Base-by-base conservation (phyloP, 129 eudicot species). In the Flaveria robusta region DNA sequence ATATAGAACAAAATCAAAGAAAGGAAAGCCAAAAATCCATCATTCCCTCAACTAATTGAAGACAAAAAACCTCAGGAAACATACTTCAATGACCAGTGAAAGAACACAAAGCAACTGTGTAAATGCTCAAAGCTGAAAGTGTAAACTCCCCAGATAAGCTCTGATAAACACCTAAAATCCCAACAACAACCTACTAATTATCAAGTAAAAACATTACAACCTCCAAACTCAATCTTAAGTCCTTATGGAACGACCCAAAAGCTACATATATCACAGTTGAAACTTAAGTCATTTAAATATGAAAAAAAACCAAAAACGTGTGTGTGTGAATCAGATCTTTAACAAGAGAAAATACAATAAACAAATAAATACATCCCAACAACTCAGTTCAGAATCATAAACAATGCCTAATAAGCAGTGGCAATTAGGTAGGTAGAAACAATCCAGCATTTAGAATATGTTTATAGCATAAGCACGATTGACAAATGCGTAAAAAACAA, bases 131-230 rank as follows among this genome's bases (percentile, higher is more conserved):
- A 81, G 65, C 75, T 75, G 60, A 55, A 77, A 81, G 83, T 75
- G 74, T 74, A 70, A 70, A 83, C 77, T 86, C 90, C 85, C 73
- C 66, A 66, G 75, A 75, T 74, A 82, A 22, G 81, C 81, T 70
- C 72, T 80, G 84, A 71, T 39, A 65, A 66, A 76, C 82, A 86
- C 87, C 87, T 81, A 80, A 83, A 75, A 59, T 63, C 76, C 79
- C 72, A 68, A 71, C 66, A 76, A 75, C 51, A 72, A 74, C 74
- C 75, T 45, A 78, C 52, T 63, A 66, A 67, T 42, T 43, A 68
- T 70, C 58, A 70, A 70, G 54, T 31, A 54, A 69, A 55, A 23
- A 27, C 4, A 20, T 64, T 64, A 18, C 77, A 46, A 29, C 66
- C 73, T 65, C 45, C 19, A 65, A 37, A 67, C 74, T 66, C 54